Percentiles rank a stretch among this genome's conserved stretches.
These are phyloP conservation scores for Xylaria telfairii DNA, from an alignment of 495 filamentous ascomycete genomes.

Conservation along the genomic window DNA sequence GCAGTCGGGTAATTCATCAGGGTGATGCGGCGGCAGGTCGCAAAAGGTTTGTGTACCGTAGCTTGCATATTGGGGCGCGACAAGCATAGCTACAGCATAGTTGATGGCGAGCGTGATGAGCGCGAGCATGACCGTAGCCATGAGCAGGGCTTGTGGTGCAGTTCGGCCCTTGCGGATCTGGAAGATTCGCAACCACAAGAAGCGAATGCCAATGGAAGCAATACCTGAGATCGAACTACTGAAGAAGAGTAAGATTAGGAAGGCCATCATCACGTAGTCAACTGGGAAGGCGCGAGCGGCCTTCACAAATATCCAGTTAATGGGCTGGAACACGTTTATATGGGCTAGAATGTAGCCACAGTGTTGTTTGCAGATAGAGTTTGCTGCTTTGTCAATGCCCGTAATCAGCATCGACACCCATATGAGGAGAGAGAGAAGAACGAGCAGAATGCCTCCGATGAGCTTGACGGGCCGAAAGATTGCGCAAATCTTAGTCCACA, in stretches of 20 bases:
- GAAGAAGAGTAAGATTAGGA: conserved; percentile 86
- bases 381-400: conserved; percentile 92
- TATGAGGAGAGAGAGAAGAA: conserved; percentile 71
- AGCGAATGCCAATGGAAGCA: conserved; percentile 85
- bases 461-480: conserved; percentile 84
- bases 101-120: conserved; percentile 88
- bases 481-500: conserved; percentile 79
- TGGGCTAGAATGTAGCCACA: conserved; percentile 95
- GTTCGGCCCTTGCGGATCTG: conserved; percentile 87
- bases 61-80: conserved; percentile 92
- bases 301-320: conserved; percentile 89
- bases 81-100: conserved; percentile 87
- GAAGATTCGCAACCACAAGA: conserved; percentile 93
- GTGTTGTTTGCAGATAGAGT: conserved; percentile 86
- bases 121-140: conserved; percentile 88
- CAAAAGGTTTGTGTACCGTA: conserved; percentile 97
- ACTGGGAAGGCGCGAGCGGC: conserved; percentile 85
- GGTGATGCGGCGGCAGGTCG: conserved; percentile 61
- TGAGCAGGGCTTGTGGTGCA: conserved; percentile 87
- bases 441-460: conserved; percentile 77
- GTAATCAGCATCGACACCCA: conserved; percentile 96
- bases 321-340: conserved; percentile 90
- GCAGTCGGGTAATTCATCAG: conserved; percentile 76
- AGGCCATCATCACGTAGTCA: conserved; percentile 86
- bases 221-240: conserved; percentile 83